These are phyloP conservation scores for Pyrenochaeta sp. DNA, from an alignment of 2,329 filamentous ascomycete species.

Conservation along the genomic window DNA sequence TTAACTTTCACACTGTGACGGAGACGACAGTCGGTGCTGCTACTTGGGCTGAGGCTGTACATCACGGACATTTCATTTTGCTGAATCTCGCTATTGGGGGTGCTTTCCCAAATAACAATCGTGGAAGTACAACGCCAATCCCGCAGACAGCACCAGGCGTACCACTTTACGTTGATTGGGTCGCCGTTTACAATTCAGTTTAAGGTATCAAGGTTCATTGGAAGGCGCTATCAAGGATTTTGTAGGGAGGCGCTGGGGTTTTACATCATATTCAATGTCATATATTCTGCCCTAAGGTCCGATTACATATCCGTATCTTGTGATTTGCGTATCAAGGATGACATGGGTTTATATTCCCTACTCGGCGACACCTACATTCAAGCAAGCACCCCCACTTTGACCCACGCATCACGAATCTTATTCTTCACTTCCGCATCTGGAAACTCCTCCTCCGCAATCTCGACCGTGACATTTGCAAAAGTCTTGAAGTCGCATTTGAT, in stretches of 20 bases:
- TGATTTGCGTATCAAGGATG: no score
- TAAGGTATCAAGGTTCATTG: neutral
- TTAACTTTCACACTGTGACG: constrained; percentile 6
- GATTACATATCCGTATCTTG: no score
- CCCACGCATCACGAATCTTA: constrained; percentile 3
- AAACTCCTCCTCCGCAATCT: neutral
- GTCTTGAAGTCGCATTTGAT: constrained; percentile 4
- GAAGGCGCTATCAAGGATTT: no score
- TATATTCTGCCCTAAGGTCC: no score
- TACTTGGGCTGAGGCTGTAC: constrained; percentile 8
- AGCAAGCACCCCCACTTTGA: constrained; percentile 1
- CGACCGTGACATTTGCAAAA: constrained; percentile 1
- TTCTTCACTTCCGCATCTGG: neutral
- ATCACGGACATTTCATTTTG: constrained; percentile 13
- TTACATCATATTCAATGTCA: no score
- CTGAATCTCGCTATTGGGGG: constrained; percentile 16
- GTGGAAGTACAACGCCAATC: constrained; percentile 3
- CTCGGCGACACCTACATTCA: no score
- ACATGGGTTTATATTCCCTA: no score
- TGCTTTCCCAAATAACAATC: constrained; percentile 7
- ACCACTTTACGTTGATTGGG: constrained; percentile 11
- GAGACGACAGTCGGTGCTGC: neutral
- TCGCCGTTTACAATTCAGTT: constrained; percentile 13
- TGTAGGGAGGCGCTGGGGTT: no score
- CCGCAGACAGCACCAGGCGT: constrained; percentile 1